These are phyloP conservation scores for Sideroxylon spinosum DNA, from an alignment of 179 eudicot species.

Conservation along the genomic window DNA sequence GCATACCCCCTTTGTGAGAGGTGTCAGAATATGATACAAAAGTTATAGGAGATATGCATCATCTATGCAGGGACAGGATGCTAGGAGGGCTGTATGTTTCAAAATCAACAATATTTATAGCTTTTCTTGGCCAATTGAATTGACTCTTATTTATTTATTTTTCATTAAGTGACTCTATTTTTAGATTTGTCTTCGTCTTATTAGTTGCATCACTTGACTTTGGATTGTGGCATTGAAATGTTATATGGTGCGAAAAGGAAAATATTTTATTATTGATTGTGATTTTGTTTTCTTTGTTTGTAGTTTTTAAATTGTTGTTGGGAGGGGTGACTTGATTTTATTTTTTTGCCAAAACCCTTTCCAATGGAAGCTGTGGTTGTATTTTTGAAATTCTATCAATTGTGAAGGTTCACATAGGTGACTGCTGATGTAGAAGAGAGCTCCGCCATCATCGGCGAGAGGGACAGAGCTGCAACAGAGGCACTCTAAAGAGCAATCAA, in stretches of 20 bases:
- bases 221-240: neutral
- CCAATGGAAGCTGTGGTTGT: neutral
- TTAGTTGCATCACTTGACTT: neutral
- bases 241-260: too few species aligned
- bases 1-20: too few species aligned
- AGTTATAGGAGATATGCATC: too few species aligned
- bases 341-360: neutral
- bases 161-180: neutral
- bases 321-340: too few species aligned
- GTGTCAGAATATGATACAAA: too few species aligned
- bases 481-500: conserved; percentile 66
- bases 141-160: neutral
- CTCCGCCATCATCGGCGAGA: conserved; percentile 90
- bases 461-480: conserved; percentile 79
- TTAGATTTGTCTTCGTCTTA: neutral
- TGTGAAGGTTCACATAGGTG: conserved; percentile 61
- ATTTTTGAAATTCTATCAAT: neutral
- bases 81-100: neutral
- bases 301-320: too few species aligned
- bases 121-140: neutral
- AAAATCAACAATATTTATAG: neutral
- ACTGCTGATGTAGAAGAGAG: conserved; percentile 77
- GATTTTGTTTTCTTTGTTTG: too few species aligned
- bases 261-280: too few species aligned
- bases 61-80: too few species aligned